Conservation (phyloP, 179 eudicot species). For the Nepenthes alata region DNA sequence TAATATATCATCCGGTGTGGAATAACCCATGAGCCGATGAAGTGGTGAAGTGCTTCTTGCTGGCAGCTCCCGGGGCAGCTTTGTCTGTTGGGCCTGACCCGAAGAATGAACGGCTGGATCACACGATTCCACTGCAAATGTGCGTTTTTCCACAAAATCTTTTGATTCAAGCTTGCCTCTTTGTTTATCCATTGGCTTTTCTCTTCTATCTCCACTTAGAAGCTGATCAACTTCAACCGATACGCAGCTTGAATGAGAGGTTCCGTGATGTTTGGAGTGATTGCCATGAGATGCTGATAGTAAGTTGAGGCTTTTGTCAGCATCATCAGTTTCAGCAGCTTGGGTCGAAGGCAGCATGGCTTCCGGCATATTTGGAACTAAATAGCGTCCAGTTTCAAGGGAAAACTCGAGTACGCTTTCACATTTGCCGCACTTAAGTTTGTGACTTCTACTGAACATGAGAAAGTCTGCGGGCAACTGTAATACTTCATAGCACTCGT, state of each 20-base stretch:
- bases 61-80: constrained; percentile 29
- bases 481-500: constrained; percentile 39
- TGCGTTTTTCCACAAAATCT: constrained; percentile 10
- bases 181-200: constrained; percentile 18
- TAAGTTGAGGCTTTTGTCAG: constrained; percentile 2
- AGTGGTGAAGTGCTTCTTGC: constrained; percentile 40
- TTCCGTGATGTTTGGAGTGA: constrained; percentile 12
- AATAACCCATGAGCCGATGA: constrained; percentile 69
- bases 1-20: constrained; percentile 44
- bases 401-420: constrained; percentile 36
- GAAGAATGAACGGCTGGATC: constrained; percentile 18
- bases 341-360: constrained; percentile 29
- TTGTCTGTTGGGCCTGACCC: constrained; percentile 12
- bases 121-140: constrained; percentile 9
- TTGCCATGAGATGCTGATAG: constrained; percentile 7
- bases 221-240: constrained; percentile 19
- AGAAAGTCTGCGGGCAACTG: constrained; percentile 63
- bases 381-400: constrained; percentile 23
- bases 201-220: constrained; percentile 6
- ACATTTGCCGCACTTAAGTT: constrained; percentile 58
- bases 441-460: constrained; percentile 34
- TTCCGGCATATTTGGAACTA: constrained; percentile 24
- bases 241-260: constrained; percentile 16
- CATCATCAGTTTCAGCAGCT: constrained; percentile 16
- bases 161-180: constrained; percentile 14